Base-by-base conservation (phyloP, 768 basidiomycete species). In the Rhizopogon vesiculosus region DNA sequence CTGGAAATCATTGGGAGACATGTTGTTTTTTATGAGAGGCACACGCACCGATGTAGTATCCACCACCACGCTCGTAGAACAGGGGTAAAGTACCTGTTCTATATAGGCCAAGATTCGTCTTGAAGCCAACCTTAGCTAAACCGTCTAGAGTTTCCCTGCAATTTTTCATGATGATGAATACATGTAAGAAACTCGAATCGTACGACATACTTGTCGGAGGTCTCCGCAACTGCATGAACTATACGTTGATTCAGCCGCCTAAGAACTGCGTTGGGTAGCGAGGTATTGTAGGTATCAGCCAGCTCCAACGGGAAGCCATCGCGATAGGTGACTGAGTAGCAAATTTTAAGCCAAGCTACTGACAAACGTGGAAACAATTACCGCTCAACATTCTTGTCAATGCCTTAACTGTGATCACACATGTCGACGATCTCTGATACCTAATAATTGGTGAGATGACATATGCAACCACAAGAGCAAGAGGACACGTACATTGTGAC, bases 31-130 rank as follows among this genome's bases (percentile, higher is more conserved):
- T 28, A 28, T 39, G 15, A 22, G 53, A 16, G 0, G 7, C 29
- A 15, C 28, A 53, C 66, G 35, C 45, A 70, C 76, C 74, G 12
- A 78, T 56, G 59, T 78, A 78, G 48, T 71, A 76, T 10, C 78
- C 76, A 43, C 77, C 76, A 2, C 58, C 63, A 5, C 70, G 63
- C 22, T 42, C 49, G 5, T 63, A 56, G 1, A 67, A 53, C 8
- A 74, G 62, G 1, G 64, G 60, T 28, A 72, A 42, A 7, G 74
- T 40, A 1, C 78, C 76, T 3, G 70, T 59, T 7, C 56, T 66
- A 33, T 76, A 61, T 4, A 39, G 29, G 19, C 78, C 78, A 39
- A 69, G 55, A 50, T 72, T 69, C 0, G 69, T 69, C 57, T 69
- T 69, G 64, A 79, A 73, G 0, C 77, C 76, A 12, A 62, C 73